Conservation (phyloP, 805 yeast genomes). For the Saturnispora zaruensis region DNA sequence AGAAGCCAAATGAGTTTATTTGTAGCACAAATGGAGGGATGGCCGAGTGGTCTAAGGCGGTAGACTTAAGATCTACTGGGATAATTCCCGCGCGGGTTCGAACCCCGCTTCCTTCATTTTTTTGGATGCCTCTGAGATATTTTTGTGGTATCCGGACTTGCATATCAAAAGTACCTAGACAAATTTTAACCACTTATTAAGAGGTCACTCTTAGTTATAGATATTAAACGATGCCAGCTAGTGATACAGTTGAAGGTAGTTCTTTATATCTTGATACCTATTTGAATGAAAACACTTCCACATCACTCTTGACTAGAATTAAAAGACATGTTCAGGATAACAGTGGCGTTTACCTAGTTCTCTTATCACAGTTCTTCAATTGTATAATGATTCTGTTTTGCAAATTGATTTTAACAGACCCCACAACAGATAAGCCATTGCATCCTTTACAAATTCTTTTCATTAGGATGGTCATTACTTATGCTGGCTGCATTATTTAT, state of each 20-base stretch:
- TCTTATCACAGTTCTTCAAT: slow-evolving; percentile 64
- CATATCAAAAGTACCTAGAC: not conserved
- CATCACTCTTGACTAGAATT: not conserved
- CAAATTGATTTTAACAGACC: slow-evolving; percentile 62
- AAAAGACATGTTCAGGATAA: slow-evolving; percentile 25
- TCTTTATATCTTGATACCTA: not conserved
- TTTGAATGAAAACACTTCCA: not conserved
- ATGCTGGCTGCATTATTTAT: slow-evolving; percentile 45
- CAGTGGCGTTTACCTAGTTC: slow-evolving; percentile 48
- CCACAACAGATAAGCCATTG: slow-evolving; percentile 49
- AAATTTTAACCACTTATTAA: not conserved
- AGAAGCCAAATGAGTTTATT: no score
- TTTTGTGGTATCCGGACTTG: not conserved
- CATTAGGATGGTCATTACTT: slow-evolving; percentile 70
- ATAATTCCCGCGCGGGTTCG: slow-evolving; percentile 19
- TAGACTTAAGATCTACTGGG: slow-evolving; percentile 19
- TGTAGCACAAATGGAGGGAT: no score
- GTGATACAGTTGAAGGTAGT: not conserved
- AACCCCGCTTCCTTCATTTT: slow-evolving; percentile 19
- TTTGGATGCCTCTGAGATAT: not conserved
- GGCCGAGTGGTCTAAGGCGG: no score
- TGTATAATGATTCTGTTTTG: slow-evolving; percentile 71
- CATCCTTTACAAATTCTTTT: slow-evolving; percentile 74
- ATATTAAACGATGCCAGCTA: not conserved
- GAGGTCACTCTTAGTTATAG: not conserved